phyloP scores from a whole-genome alignment of 1,284 basidiomycete genomes.

The Binderoboletus segoi region DNA sequence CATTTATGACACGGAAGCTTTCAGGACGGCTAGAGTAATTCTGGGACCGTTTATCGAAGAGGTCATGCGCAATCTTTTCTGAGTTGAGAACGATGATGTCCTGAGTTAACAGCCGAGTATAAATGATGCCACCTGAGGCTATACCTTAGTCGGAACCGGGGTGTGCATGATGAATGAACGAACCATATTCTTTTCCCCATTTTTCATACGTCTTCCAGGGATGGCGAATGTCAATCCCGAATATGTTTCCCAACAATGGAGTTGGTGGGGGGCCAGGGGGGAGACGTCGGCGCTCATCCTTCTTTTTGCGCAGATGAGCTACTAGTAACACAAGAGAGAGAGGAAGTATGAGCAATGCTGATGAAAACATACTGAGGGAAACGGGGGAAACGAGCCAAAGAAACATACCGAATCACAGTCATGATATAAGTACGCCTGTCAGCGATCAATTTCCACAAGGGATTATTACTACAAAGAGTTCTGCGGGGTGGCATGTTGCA shows the following conservation, averaged over 20 bases:
- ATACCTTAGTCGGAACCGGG: too few species aligned
- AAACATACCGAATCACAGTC: too few species aligned
- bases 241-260: not conserved
- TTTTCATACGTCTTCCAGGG: not conserved
- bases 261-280: not conserved
- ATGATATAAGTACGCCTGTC: too few species aligned
- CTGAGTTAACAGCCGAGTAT: not conserved
- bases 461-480: too few species aligned
- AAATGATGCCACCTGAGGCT: not conserved
- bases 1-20: not conserved
- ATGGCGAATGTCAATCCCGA: not conserved
- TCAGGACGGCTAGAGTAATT: not conserved
- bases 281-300: not conserved
- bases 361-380: too few species aligned
- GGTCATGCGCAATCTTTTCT: not conserved
- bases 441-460: too few species aligned
- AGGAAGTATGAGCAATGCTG: too few species aligned
- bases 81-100: not conserved
- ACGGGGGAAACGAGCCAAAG: too few species aligned
- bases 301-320: too few species aligned
- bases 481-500: too few species aligned
- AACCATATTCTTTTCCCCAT: not conserved
- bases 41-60: not conserved
- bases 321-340: too few species aligned
- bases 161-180: too few species aligned